These are phyloP conservation scores for Rhizophora mangle DNA, from an alignment of 345 rosid genomes.

Conservation along the genomic window DNA sequence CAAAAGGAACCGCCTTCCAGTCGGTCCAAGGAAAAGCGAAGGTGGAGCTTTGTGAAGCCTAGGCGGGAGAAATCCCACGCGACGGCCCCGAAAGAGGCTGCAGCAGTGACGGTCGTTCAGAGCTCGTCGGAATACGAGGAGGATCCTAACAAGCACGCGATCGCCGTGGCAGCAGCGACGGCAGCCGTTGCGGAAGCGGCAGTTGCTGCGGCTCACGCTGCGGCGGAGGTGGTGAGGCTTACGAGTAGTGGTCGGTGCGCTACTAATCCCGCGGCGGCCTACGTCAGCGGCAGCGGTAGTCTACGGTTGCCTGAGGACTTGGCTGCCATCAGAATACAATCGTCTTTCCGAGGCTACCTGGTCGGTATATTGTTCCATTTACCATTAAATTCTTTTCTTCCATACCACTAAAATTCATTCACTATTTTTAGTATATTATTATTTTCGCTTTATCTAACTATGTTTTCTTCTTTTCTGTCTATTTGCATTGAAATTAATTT, in stretches of 20 bases:
- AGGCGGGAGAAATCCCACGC: slow-evolving; percentile 44
- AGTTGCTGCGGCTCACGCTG: slow-evolving; percentile 73
- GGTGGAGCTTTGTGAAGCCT: slow-evolving; percentile 87
- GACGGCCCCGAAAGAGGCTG: slow-evolving; percentile 6
- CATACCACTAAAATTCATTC: no score
- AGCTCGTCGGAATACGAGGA: slow-evolving; percentile 21
- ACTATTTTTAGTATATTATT: no score
- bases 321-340: slow-evolving; percentile 75
- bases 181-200: slow-evolving; percentile 83
- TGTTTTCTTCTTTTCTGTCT: no score
- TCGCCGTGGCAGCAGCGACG: slow-evolving; percentile 78
- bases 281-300: slow-evolving; percentile 24
- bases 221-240: slow-evolving; percentile 65
- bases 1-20: background rate
- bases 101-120: slow-evolving; percentile 22
- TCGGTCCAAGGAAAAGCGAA: slow-evolving; percentile 51
- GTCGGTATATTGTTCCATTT: slow-evolving; percentile 33
- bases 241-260: slow-evolving; percentile 70
- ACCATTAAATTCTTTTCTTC: background rate
- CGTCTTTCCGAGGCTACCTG: slow-evolving; percentile 88
- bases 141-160: slow-evolving; percentile 53
- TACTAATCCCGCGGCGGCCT: slow-evolving; percentile 22
- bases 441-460: no score
- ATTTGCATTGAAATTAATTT: no score
- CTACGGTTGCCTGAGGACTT: slow-evolving; percentile 29